Conservation (phyloP, 345 rosid genomes). For the Populus alba region DNA sequence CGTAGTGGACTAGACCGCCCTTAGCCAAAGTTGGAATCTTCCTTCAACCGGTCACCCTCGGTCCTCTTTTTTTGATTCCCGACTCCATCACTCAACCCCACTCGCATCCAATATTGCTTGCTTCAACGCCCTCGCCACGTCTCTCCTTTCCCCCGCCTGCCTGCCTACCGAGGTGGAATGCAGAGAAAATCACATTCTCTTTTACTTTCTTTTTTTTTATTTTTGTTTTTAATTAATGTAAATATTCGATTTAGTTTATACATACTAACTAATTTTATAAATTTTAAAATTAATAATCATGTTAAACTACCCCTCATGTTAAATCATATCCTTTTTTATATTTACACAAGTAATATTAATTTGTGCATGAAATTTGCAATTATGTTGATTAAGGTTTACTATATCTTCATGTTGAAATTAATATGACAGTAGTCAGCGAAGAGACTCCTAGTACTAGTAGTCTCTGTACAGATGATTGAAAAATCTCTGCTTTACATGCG, state of each 20-base stretch:
- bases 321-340: no score
- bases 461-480: no score
- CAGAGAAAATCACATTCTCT: not conserved
- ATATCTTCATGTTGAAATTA: not conserved
- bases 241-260: no score
- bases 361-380: not conserved
- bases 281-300: no score
- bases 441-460: not conserved
- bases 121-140: not conserved
- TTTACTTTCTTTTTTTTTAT: no score
- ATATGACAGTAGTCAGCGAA: not conserved
- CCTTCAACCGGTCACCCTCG: not conserved
- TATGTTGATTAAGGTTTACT: not conserved
- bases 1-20: not conserved
- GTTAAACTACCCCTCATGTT: no score
- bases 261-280: no score
- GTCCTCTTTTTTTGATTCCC: not conserved
- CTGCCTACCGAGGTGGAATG: not conserved
- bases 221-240: no score
- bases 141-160: not conserved
- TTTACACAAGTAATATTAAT: no score
- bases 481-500: not conserved
- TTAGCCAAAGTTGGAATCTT: not conserved
- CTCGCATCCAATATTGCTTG: not conserved
- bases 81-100: constrained; percentile 1